Evolutionary conservation across 495 filamentous ascomycete species (phyloP).

Genomic region (Aspergillus cavernicola): DNA sequence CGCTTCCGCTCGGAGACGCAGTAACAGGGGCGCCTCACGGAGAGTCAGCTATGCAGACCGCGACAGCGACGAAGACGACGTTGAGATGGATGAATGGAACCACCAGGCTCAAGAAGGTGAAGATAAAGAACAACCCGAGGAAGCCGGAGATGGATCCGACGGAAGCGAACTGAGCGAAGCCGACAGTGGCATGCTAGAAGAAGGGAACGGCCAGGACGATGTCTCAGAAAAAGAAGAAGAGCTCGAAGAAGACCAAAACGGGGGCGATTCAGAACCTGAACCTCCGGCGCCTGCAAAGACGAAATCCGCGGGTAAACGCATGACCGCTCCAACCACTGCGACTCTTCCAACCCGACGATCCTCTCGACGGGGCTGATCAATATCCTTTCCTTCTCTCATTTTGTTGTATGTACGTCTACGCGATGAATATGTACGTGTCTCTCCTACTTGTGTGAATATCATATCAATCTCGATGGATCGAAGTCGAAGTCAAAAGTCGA

Average conservation of each 20-base stretch:
- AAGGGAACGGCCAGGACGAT: not conserved
- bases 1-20: slow-evolving; percentile 36
- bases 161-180: slow-evolving; percentile 18
- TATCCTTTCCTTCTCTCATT: not conserved
- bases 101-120: slow-evolving; percentile 26
- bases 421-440: not conserved
- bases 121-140: slow-evolving; percentile 25
- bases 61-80: slow-evolving; percentile 56
- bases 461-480: not conserved
- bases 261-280: not conserved
- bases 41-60: slow-evolving; percentile 52
- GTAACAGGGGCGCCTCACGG: slow-evolving; percentile 31
- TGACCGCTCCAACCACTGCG: slow-evolving; percentile 15
- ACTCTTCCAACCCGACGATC: slow-evolving; percentile 39
- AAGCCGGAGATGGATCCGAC: slow-evolving; percentile 23
- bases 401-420: not conserved
- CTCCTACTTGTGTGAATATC: slow-evolving; percentile 6
- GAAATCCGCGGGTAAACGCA: slow-evolving; percentile 11
- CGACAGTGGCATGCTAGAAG: slow-evolving; percentile 10
- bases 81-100: slow-evolving; percentile 48
- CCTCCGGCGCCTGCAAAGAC: slow-evolving; percentile 16
- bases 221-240: slow-evolving; percentile 18
- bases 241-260: slow-evolving; percentile 19
- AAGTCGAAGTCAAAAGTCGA: not conserved
- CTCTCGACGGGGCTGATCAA: slow-evolving; percentile 32